Base-by-base conservation (phyloP, 1,139 yeast species). In the Diutina scorzettiae region DNA sequence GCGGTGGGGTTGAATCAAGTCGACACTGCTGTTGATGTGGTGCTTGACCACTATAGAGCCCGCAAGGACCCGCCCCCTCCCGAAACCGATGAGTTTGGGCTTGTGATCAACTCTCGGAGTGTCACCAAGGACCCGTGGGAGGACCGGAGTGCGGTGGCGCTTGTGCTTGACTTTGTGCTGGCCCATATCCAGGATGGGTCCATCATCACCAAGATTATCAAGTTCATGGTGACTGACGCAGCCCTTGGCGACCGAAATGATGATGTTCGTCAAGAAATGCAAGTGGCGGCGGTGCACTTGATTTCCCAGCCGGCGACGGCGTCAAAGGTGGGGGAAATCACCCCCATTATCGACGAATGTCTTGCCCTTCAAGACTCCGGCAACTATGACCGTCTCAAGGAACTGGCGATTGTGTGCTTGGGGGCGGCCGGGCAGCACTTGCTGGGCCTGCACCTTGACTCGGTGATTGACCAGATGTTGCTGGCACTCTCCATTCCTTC, bases 341-440 rank as follows among this genome's bases (percentile, higher is more conserved):
- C 86, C 50, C 83, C 91, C 2, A 68, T 87, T 18, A 83, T 91
- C 52, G 97, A 89, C 59, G 53, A 55, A 3, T 71, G 75, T 45
- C 68, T 81, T 44, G 63, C 66, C 12, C 66, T 68, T 16, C 59
- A 66, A 21, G 71, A 69, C 49, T 62, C 63, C 34, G 20, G 65
- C 70, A 9, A 71, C 5, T 83, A 77, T 49, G 83, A 82, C 54
- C 66, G 71, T 36, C 72, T 85, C 47, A 79, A 81, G 52, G 95
- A 87, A 58, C 77, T 37, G 41, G 33, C 33, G 33, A 84, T 89
- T 53, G 82, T 89, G 46, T 66, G 87, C 43, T 89, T 87, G 54
- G 97, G 96, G 53, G 76, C 91, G 1, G 68, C 87, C 48, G 96
- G 95, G 12, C 78, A 84, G 49, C 95, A 89, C 62, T 69, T 89